Percentiles rank a stretch among this genome's conserved stretches.
Evolutionary conservation across 2,329 filamentous ascomycete genomes (phyloP).

Genomic region (Penicillium sp.): DNA sequence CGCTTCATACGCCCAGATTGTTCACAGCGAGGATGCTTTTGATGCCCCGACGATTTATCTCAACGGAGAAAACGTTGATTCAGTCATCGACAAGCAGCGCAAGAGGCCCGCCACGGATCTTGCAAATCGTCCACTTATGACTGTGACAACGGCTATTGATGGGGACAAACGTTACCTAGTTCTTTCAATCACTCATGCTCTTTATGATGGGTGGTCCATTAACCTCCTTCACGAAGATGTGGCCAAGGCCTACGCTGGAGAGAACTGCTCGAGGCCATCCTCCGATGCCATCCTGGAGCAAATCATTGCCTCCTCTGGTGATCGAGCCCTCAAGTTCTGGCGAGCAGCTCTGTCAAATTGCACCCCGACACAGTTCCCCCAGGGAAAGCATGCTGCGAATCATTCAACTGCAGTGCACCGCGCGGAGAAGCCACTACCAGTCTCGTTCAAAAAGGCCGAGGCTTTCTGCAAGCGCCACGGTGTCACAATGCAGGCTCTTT

Average conservation of each 20-base stretch:
- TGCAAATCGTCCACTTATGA: constrained; percentile 24
- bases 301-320: constrained; percentile 46
- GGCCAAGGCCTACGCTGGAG: constrained; percentile 54
- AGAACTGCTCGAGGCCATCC: constrained; percentile 40
- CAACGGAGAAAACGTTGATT: constrained; percentile 17
- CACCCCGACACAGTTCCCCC: constrained; percentile 39
- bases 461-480: constrained; percentile 59
- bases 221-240: constrained; percentile 67
- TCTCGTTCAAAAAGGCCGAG: constrained; percentile 42
- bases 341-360: constrained; percentile 56
- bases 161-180: constrained; percentile 41
- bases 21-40: constrained; percentile 32
- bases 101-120: constrained; percentile 7
- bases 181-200: constrained; percentile 73
- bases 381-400: constrained; percentile 14
- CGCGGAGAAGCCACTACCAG: constrained; percentile 19
- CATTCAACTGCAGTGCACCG: constrained; percentile 22
- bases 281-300: constrained; percentile 53
- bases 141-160: constrained; percentile 37
- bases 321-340: constrained; percentile 62
- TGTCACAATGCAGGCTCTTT: constrained; percentile 69
- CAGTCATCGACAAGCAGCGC: constrained; percentile 19
- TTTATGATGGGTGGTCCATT: constrained; percentile 87
- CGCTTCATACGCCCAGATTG: constrained; percentile 52
- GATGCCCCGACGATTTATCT: constrained; percentile 31